Evolutionary conservation across 2,329 filamentous ascomycete genomes (phyloP), one percentile per base, ranked within the genome.

Genomic region (Furcasterigmium sp.): DNA sequence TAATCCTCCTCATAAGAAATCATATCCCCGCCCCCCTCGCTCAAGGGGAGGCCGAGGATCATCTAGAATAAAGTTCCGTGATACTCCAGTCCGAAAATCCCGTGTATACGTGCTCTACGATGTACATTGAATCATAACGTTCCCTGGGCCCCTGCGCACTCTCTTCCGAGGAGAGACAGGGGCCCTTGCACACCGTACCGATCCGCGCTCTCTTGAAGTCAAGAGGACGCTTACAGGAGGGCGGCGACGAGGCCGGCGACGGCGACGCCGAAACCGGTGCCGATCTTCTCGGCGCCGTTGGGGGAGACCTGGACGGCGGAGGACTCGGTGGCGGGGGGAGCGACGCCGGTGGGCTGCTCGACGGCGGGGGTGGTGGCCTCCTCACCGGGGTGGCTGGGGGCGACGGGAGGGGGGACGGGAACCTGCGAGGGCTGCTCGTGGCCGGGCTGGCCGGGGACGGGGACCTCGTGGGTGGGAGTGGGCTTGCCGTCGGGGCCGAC

Each of bases 211-310:
- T n/a, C 23, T 7, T 26, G 7, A 11, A 26, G 23, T 26, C 23
- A 26, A 26, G 11, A 26, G 11, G 23, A 26, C 23, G 5, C n/a
- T 42, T 34, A 50, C 21, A 46, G 14, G 20, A 48, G 35, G 3
- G 72, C 42, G 18, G 61, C 65, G 39, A 60, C 64, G 29, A 67
- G 45, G 45, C 62, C 69, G 34, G 60, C 68, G 25, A 67, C 43
- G 37, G 66, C 51, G 34, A 70, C 54, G 20, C 63, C 64, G 19
- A 64, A 41, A 41, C 61, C 62, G 21, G 61, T 53, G 29, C 56
- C 57, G 26, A 57, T 47, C 52, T 61, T 65, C 45, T 56, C 59
- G 37, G 63, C 68, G 18, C 58, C 68, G 30, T 59, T 67, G 29
- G 61, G 61, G 18, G 61, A 57, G n/a, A 67, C 52, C 37, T 30